Base-by-base conservation (phyloP, 2,329 filamentous ascomycete genomes). In the Drechmeria coniospora region DNA sequence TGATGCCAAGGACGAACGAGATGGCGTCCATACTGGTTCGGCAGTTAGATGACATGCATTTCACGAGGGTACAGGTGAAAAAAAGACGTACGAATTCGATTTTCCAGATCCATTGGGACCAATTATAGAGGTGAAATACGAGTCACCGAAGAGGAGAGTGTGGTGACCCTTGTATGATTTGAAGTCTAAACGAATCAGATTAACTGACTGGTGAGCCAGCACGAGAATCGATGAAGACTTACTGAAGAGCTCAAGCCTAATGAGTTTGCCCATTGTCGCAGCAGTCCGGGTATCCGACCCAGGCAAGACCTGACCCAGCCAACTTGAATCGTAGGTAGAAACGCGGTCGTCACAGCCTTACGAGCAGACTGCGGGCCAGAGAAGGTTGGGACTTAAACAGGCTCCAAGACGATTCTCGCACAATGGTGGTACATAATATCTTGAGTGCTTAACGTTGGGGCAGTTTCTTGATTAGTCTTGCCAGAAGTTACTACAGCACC, bases 101-200 rank as follows among this genome's bases (percentile, higher is more conserved):
- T 98, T 98, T 39, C 90, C 90, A 20, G 90, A 95, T 63, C 90
- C 90, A 86, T 98, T 98, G 51, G 90, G 90, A 5, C 92, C 90
- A 48, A 98, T 95, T 48, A 98, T 94, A 23, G 90, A 98, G 27
- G 90, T 98, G 56, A 98, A 98, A 57, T 94, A 95, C 2, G 86
- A 92, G 60, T 98, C 87, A 47, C 87, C 87, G 46, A 98, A 94
- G 29, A 94, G 72, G 24, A 98, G 73, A 34, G 73, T 77, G 60
- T 98, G 90, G 46, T 94, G 86, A 32, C 86, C 90, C 56, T 93
- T 93, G 64, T 98, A 98, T 44, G 90, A 95, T 62, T 98, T 98
- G 74, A 98, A 98, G 63, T 98, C 81, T 90, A 46, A 16, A 24
- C 15, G 26, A 16, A 14, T 34, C 21, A 37, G 24, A 15, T 32